Percentiles rank a stretch among this genome's conserved stretches.
These are phyloP conservation scores for Hansenula anomala DNA, from an alignment of 1,139 yeast species.

Conservation along the genomic window DNA sequence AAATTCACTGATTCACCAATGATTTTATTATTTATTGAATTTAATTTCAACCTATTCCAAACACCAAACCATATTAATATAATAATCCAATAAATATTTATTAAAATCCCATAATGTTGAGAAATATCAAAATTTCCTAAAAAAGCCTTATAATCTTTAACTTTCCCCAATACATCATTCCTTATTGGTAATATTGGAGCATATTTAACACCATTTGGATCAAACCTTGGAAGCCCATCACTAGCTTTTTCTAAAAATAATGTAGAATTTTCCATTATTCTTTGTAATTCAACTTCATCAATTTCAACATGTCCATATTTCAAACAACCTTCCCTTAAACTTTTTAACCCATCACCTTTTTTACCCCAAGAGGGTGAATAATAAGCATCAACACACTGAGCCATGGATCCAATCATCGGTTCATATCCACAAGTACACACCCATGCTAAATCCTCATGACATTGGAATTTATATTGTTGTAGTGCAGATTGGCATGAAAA, in stretches of 20 bases:
- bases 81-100: slow-evolving; percentile 17
- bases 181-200: slow-evolving; percentile 12
- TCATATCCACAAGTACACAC: slow-evolving; percentile 15
- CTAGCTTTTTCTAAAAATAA: slow-evolving; percentile 5
- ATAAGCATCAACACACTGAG: slow-evolving; percentile 14
- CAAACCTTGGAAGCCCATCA: slow-evolving; percentile 7
- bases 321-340: slow-evolving; percentile 8
- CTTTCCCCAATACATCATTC: slow-evolving; percentile 6
- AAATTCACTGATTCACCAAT: slow-evolving; percentile 10
- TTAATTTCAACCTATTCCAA: slow-evolving; percentile 12
- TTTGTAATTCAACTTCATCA: slow-evolving; percentile 6
- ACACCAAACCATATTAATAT: slow-evolving; percentile 13
- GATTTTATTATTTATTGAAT: slow-evolving; percentile 8
- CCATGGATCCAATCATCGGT: slow-evolving; percentile 17
- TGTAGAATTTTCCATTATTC: slow-evolving; percentile 11
- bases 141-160: slow-evolving; percentile 21
- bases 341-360: slow-evolving; percentile 5
- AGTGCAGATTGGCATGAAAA: slow-evolving; percentile 20
- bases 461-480: slow-evolving; percentile 12
- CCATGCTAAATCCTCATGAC: slow-evolving; percentile 10
- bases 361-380: too few species aligned
- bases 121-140: slow-evolving; percentile 20
- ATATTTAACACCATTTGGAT: slow-evolving; percentile 7
- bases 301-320: slow-evolving; percentile 6
- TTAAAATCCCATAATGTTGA: slow-evolving; percentile 15